Conservation (phyloP, 2,329 filamentous ascomycete species). For the Colletotrichum sp. region DNA sequence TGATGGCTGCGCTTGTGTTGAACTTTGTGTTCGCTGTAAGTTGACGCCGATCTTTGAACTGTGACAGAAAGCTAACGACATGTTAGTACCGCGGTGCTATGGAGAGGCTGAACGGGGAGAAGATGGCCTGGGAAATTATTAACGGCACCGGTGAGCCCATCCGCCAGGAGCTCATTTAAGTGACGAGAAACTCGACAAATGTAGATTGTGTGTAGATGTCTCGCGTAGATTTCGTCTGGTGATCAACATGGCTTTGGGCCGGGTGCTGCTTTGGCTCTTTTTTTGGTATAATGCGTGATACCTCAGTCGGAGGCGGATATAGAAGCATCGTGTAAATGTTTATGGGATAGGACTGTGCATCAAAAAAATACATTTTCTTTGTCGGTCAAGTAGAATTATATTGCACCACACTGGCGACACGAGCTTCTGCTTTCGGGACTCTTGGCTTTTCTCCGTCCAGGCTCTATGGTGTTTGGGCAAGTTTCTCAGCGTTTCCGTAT, state of each 20-base stretch:
- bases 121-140: background rate
- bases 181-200: background rate
- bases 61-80: background rate
- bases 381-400: background rate
- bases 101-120: conserved; percentile 1
- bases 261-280: background rate
- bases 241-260: background rate
- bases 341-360: background rate
- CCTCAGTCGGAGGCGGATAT: background rate
- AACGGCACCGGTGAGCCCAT: conserved; percentile 12
- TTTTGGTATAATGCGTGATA: background rate
- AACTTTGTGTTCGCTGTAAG: conserved; percentile 89
- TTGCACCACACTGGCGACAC: background rate
- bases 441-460: background rate
- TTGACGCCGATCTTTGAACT: background rate
- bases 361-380: background rate
- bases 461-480: background rate
- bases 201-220: background rate
- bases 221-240: background rate
- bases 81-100: conserved; percentile 19
- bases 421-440: background rate
- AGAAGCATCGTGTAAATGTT: background rate
- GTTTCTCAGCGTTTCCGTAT: background rate
- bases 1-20: conserved; percentile 79
- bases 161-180: conserved; percentile 36